phyloP scores from a whole-genome alignment of 768 basidiomycete species.

The Naganishia kalamii region DNA sequence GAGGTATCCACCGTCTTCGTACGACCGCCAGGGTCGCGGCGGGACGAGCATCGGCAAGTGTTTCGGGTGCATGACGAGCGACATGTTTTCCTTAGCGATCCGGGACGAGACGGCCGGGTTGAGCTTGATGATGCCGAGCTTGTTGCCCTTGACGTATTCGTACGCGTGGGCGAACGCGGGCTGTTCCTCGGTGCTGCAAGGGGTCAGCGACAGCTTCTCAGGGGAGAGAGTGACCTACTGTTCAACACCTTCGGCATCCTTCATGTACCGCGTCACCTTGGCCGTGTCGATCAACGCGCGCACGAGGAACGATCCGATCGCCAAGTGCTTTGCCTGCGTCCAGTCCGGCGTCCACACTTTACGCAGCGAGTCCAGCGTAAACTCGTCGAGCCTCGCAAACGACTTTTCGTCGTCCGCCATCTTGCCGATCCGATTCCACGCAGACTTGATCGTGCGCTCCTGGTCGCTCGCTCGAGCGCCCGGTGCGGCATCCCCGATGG shows the following conservation, averaged over 20 bases:
- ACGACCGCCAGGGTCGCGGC: slow-evolving; percentile 76
- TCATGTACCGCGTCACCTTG: slow-evolving; percentile 59
- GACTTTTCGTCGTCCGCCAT: background rate
- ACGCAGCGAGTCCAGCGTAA: slow-evolving; percentile 10
- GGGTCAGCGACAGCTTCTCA: slow-evolving; percentile 11
- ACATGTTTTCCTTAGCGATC: slow-evolving; percentile 65
- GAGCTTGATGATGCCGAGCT: slow-evolving; percentile 82
- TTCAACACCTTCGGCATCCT: slow-evolving; percentile 55
- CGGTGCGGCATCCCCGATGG: background rate
- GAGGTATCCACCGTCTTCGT: slow-evolving; percentile 75
- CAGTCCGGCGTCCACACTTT: slow-evolving; percentile 55
- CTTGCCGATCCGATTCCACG: slow-evolving; percentile 21
- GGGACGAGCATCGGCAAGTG: slow-evolving; percentile 92
- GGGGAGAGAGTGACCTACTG: slow-evolving; percentile 52
- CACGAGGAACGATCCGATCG: slow-evolving; percentile 74
- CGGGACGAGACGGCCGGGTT: slow-evolving; percentile 73
- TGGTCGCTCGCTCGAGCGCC: background rate
- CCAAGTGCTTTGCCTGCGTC: slow-evolving; percentile 69
- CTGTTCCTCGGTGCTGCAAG: slow-evolving; percentile 63
- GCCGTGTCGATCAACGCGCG: slow-evolving; percentile 80
- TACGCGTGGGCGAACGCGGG: slow-evolving; percentile 87
- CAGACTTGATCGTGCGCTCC: background rate
- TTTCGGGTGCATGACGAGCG: slow-evolving; percentile 74
- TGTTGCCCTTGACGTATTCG: slow-evolving; percentile 87
- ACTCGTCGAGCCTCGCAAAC: background rate